These are phyloP conservation scores for Trichoderma aggressivum DNA, from an alignment of 2,329 filamentous ascomycete species.

Conservation along the genomic window DNA sequence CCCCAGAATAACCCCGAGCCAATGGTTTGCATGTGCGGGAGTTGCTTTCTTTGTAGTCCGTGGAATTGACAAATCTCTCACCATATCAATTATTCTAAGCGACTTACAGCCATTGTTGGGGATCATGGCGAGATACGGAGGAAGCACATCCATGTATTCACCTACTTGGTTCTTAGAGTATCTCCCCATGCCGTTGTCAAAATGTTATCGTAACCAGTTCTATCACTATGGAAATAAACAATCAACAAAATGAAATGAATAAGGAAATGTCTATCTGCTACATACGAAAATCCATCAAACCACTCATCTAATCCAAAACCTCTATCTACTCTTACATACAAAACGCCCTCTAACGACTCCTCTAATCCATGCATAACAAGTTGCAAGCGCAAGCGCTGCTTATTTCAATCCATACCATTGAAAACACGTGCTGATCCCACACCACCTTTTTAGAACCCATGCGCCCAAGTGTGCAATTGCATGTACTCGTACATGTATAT, in stretches of 20 bases:
- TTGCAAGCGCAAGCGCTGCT: not conserved
- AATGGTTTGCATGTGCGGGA: not conserved
- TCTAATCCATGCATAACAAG: not conserved
- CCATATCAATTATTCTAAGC: not conserved
- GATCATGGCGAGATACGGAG: not conserved
- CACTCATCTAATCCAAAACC: not conserved
- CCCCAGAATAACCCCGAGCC: not conserved
- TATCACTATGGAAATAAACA: not conserved
- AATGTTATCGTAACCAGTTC: not conserved
- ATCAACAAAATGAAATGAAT: not conserved
- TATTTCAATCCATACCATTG: not conserved
- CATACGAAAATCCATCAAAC: not conserved
- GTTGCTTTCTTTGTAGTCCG: not conserved
- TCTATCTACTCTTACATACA: not conserved
- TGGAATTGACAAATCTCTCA: not conserved
- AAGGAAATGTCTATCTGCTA: not conserved
- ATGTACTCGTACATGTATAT: not conserved
- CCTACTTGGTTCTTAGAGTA: not conserved
- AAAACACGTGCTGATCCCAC: constrained; percentile 1
- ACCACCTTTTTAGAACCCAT: not conserved
- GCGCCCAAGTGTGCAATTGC: not conserved
- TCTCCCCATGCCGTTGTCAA: not conserved
- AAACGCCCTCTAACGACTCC: not conserved
- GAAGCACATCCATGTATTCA: not conserved
- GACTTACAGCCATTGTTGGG: not conserved